These are phyloP conservation scores for Aureobasidium sp. DNA, from an alignment of 2,329 filamentous ascomycete species.

Conservation along the genomic window DNA sequence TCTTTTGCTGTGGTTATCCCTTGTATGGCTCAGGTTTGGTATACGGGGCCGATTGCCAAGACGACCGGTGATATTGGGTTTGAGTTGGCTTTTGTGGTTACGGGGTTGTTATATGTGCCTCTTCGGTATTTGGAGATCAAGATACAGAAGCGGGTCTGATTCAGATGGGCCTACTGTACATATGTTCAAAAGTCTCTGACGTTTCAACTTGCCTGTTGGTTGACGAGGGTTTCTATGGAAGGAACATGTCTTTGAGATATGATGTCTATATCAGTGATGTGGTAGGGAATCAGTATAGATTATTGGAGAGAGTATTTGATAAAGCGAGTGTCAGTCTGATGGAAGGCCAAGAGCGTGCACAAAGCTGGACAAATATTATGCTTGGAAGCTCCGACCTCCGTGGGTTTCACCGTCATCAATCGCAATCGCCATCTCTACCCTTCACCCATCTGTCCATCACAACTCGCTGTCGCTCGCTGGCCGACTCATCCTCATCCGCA, in stretches of 20 bases:
- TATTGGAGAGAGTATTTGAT: too few relatives aligned
- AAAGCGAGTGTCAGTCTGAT: neutral
- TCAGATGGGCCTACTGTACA: neutral
- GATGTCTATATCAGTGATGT: neutral
- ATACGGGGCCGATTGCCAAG: slow-evolving; percentile 25
- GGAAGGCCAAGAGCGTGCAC: too few relatives aligned
- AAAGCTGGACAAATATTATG: neutral
- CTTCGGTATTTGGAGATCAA: slow-evolving; percentile 35
- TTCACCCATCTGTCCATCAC: slow-evolving; percentile 4
- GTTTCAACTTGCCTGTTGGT: too few relatives aligned
- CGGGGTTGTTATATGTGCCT: slow-evolving; percentile 39
- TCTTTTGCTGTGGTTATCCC: slow-evolving; percentile 24
- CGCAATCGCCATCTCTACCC: slow-evolving; percentile 5
- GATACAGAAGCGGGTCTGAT: slow-evolving; percentile 20
- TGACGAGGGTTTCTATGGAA: too few relatives aligned
- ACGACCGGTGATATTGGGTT: slow-evolving; percentile 60
- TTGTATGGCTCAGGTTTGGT: slow-evolving; percentile 26
- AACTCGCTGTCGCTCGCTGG: slow-evolving; percentile 6
- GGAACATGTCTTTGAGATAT: too few relatives aligned
- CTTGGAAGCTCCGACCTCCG: neutral
- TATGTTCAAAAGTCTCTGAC: too few relatives aligned
- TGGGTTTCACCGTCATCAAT: slow-evolving; percentile 5
- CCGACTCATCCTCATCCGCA: neutral
- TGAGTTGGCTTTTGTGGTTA: slow-evolving; percentile 52
- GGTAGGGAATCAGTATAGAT: too few relatives aligned